phyloP scores from a whole-genome alignment of 1,139 yeast species.

The Chernovozyma sophiae-reginae region DNA sequence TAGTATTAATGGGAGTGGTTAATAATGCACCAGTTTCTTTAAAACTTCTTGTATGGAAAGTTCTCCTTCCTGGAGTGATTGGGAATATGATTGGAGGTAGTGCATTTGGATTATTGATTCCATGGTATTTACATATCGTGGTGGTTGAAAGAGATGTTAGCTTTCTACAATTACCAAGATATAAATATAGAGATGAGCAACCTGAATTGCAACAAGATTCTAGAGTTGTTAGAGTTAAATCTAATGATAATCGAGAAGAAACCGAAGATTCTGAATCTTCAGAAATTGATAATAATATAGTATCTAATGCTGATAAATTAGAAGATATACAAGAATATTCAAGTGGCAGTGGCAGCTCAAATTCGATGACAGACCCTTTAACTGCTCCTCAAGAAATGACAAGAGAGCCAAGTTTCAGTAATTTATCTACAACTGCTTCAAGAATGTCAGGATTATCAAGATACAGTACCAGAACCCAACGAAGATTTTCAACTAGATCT shows the following conservation, averaged over 20 bases:
- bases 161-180: slow-evolving; percentile 56
- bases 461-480: slow-evolving; percentile 7
- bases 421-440: slow-evolving; percentile 7
- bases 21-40: slow-evolving; percentile 62
- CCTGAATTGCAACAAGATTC: slow-evolving; percentile 75
- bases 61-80: slow-evolving; percentile 59
- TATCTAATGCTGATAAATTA: slow-evolving; percentile 3
- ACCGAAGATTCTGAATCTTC: slow-evolving; percentile 2
- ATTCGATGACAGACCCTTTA: neutral
- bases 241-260: slow-evolving; percentile 8
- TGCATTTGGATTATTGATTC: slow-evolving; percentile 55
- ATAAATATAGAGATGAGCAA: slow-evolving; percentile 72
- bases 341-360: neutral
- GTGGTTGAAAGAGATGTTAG: slow-evolving; percentile 68
- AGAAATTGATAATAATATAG: slow-evolving; percentile 5
- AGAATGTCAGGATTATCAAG: slow-evolving; percentile 10
- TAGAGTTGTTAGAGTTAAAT: slow-evolving; percentile 55
- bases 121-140: slow-evolving; percentile 65
- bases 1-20: slow-evolving; percentile 60
- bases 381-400: neutral
- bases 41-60: slow-evolving; percentile 66
- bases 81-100: slow-evolving; percentile 75
- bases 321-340: neutral
- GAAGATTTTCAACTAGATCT: slow-evolving; percentile 32
- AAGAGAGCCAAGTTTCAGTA: neutral